Percentiles rank a stretch among this genome's conserved stretches.
phyloP scores from a whole-genome alignment of 345 rosid species.

The Citrus trifoliata region DNA sequence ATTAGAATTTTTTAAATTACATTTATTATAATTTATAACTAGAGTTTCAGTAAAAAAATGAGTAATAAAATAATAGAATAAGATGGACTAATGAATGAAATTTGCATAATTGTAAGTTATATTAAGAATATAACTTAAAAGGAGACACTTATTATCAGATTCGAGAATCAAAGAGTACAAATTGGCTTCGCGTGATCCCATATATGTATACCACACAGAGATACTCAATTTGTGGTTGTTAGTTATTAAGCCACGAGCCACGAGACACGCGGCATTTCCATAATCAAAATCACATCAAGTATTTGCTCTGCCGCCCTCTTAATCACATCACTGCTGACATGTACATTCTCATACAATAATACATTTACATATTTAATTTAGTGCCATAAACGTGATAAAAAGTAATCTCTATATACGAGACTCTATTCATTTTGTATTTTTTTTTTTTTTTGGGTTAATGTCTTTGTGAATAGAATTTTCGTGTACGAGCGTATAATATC shows the following conservation, averaged over 20 bases:
- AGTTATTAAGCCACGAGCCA: neutral
- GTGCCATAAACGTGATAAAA: no score
- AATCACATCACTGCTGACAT: neutral
- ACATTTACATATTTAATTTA: no score
- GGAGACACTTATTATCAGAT: no score
- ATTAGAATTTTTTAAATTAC: no score
- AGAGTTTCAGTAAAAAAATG: no score
- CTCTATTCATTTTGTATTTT: neutral
- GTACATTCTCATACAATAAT: neutral
- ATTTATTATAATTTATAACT: no score
- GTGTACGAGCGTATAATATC: conserved; percentile 46
- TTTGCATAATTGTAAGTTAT: no score
- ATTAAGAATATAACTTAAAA: no score
- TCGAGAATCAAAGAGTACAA: neutral
- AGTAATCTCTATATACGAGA: neutral
- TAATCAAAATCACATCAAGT: neutral
- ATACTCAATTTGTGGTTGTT: neutral
- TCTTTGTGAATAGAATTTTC: conserved; percentile 44
- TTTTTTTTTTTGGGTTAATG: neutral
- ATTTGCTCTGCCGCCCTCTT: neutral
- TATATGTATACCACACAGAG: no score
- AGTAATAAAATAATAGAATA: no score
- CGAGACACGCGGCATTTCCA: neutral
- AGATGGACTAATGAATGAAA: rapidly evolving
- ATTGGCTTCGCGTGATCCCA: neutral